Base-by-base conservation (phyloP, 2,329 filamentous ascomycete genomes). In the Macrophomina phaseolina region DNA sequence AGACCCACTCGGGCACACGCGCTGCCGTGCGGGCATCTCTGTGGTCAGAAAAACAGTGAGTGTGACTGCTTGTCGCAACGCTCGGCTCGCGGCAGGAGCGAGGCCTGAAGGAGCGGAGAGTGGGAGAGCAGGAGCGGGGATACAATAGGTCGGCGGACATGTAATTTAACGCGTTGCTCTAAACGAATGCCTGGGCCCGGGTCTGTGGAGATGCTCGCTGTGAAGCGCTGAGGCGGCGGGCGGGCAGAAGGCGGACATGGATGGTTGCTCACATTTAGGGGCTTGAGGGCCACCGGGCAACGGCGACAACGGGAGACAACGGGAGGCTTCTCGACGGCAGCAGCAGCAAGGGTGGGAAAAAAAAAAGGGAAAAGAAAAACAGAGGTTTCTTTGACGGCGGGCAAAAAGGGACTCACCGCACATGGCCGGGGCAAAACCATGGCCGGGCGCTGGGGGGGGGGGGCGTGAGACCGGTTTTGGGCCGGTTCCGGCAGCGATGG, bases 1-100 rank as follows among this genome's bases (percentile, higher is more conserved):
- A 93, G 80, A 93, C 90, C 18, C 82, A 80, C 67, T 81, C 85
- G 55, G 87, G 86, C 32, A 77, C 73, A 32, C 75, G 77, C 36
- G 42, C 53, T 34, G 64, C 36, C 42, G 64, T 49, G 30, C 64
- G 52, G 52, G 42, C 58, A 62, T 49, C 58, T 48, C 58, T 48
- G 45, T 62, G 58, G 58, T 23, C 58, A 49, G 58, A 48, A 49
- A 49, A 38, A n/a, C 30, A 23, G 58, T 62, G 58, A 62, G 46
- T 62, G 58, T 62, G 58, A 62, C 58, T 62, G 58, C 58, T n/a
- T 23, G 55, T 38, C 7, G 23, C 55, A 46, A 40, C 56, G 56
- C 56, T 48, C 56, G 40, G 56, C 56, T 48, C 56, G 56, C 56
- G 45, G 34, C 56, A 61, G 56, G 40, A 48, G 53, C 55, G 38